Evolutionary conservation across 2,329 filamentous ascomycete species (phyloP).

Genomic region (Chrysosporium keratinophilum): DNA sequence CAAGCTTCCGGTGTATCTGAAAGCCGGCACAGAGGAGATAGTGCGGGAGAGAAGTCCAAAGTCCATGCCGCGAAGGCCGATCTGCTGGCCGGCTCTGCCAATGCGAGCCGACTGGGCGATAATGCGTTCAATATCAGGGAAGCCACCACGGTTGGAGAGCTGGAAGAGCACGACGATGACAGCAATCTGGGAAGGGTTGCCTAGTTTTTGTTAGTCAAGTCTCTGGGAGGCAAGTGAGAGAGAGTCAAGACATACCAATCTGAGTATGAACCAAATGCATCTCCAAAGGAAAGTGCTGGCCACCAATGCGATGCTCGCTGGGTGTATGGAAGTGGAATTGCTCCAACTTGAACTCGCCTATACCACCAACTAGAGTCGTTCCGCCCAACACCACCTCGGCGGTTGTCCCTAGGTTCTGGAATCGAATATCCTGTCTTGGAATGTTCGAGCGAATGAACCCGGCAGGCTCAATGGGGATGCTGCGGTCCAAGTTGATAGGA

Average conservation of each 20-base stretch:
- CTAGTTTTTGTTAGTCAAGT: neutral
- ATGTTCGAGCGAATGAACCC: constrained; percentile 19
- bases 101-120: constrained; percentile 2
- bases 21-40: constrained; percentile 32
- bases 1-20: constrained; percentile 46
- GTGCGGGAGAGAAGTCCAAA: constrained; percentile 15
- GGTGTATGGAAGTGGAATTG: constrained; percentile 55
- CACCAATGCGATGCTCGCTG: constrained; percentile 46
- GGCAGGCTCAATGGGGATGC: constrained; percentile 16
- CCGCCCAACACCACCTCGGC: constrained; percentile 45
- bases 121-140: constrained; percentile 6
- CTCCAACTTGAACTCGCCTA: constrained; percentile 35
- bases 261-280: constrained; percentile 45
- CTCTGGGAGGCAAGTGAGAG: neutral
- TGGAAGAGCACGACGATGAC: constrained; percentile 8
- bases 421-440: constrained; percentile 22
- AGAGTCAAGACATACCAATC: constrained; percentile 1
- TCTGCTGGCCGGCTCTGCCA: neutral
- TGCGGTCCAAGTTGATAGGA: constrained; percentile 43
- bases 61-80: constrained; percentile 1
- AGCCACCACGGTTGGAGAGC: neutral
- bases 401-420: constrained; percentile 41
- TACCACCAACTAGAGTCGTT: constrained; percentile 33
- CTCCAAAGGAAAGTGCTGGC: constrained; percentile 43
- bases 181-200: constrained; percentile 4